Evolutionary conservation across 2,329 filamentous ascomycete species (phyloP), one percentile per base, ranked within the genome.

Genomic region (Colletotrichum truncatum): DNA sequence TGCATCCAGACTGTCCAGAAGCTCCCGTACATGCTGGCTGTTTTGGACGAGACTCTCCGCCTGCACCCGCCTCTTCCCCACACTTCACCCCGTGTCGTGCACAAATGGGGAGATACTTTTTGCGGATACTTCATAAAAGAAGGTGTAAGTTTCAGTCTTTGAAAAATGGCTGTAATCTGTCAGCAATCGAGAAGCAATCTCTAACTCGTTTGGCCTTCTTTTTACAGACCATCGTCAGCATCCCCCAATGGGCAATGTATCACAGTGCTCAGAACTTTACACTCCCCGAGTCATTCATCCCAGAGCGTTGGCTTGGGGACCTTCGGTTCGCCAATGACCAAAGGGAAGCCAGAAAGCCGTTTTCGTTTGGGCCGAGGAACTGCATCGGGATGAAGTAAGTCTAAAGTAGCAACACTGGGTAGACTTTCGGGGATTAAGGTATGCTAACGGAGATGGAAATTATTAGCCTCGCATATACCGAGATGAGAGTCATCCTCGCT

Each of bases 401-500:
- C 10, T 4, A 5, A 16, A 2, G 16, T 49, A n/a, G 7, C 8
- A 2, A 36, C 32, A 36, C 32, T 49, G 3, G 3, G 11, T 25
- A 11, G 25, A 9, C 21, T 9, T 21, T 45, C 25, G 39, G 9
- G 39, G 16, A 4, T 6, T 45, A n/a, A n/a, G n/a, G n/a, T n/a
- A 1, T 3, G 9, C 39, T 45, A 21, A 45, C 39, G 23, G 18
- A 11, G 1, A 2, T 11, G 2, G 3, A 9, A 30, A 18, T 11
- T 36, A 2, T 2, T 25, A 66, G 77, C 59, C 76, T 84, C 16
- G 83, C 84, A 1, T 81, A 81, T 51, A 76, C 76, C 3, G 82
- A 85, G 69, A 81, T 85, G 78, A 78, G 83, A 2, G 64, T 84
- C 3, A 79, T 84, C 12, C 68, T 84, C 1, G 76, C 80, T 2